These are phyloP conservation scores for Cryptosporidium sp. DNA, from an alignment of 169 alveolate genomes.

Conservation along the genomic window DNA sequence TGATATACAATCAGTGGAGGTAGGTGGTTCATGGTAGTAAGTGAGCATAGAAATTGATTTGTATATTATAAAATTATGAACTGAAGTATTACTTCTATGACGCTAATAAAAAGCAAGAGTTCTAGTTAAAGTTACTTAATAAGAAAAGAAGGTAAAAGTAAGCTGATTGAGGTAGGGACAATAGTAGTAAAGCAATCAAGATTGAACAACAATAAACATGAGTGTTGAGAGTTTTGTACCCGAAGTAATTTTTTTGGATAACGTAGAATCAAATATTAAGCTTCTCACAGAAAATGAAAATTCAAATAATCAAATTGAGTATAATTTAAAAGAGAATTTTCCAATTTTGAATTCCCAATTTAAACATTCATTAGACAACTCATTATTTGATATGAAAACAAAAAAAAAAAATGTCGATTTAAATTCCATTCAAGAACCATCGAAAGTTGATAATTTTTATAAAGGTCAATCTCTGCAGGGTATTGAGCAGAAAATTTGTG, in stretches of 20 bases:
- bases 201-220: conserved; percentile 2
- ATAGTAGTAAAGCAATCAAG: background rate
- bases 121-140: conserved; percentile 13
- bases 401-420: background rate
- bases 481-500: conserved; percentile 8
- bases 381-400: background rate
- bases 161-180: conserved; percentile 25
- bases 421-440: background rate
- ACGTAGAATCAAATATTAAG: conserved; percentile 14
- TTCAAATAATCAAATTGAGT: conserved; percentile 1
- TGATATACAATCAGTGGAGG: background rate
- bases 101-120: background rate
- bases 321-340: conserved; percentile 19
- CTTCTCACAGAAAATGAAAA: background rate
- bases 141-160: conserved; percentile 27
- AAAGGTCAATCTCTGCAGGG: background rate
- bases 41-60: background rate
- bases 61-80: background rate
- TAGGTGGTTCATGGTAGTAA: background rate
- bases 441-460: background rate
- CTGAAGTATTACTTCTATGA: background rate
- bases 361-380: background rate
- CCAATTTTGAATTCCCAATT: conserved; percentile 4
- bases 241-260: conserved; percentile 44
- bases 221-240: conserved; percentile 13